Percentiles rank a stretch among this genome's conserved stretches.
Evolutionary conservation across 2,329 filamentous ascomycete genomes (phyloP).

Genomic region (Penicillium vulpinum): DNA sequence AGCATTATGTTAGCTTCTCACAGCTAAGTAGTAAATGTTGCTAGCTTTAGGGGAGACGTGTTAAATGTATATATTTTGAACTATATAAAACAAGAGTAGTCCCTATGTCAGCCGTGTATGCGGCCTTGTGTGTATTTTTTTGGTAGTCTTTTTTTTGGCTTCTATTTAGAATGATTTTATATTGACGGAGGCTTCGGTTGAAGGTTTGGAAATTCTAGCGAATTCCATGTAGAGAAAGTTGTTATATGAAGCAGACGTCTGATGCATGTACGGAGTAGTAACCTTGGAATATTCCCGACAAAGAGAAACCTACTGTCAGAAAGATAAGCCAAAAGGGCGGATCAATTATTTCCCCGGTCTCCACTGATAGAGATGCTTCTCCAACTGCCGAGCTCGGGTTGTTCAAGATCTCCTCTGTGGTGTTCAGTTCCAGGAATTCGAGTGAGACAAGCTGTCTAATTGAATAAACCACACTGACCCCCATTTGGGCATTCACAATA

Average conservation of each 20-base stretch:
- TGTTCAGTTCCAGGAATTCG: background rate
- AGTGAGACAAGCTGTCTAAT: background rate
- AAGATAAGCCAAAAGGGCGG: conserved; percentile 15
- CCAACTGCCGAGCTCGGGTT: conserved; percentile 4
- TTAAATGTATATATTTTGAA: background rate
- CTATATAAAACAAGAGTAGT: background rate
- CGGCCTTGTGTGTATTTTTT: too few species aligned
- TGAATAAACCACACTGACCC: background rate
- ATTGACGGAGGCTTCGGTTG: too few species aligned
- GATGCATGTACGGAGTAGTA: background rate
- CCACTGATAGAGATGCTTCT: conserved; percentile 15
- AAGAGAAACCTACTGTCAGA: background rate
- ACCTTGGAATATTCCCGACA: too few species aligned
- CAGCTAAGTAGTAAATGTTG: background rate
- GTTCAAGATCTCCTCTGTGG: background rate
- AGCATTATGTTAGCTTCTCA: background rate
- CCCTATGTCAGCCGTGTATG: too few species aligned
- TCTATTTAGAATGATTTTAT: too few species aligned
- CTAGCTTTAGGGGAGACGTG: background rate
- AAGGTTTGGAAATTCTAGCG: too few species aligned
- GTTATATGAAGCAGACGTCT: background rate
- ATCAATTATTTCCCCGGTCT: conserved; percentile 17
- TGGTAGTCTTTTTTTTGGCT: background rate
- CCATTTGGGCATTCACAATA: background rate
- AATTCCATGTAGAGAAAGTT: background rate